phyloP scores from a whole-genome alignment of 1,284 basidiomycete genomes.

The Volvariella volvacea region DNA sequence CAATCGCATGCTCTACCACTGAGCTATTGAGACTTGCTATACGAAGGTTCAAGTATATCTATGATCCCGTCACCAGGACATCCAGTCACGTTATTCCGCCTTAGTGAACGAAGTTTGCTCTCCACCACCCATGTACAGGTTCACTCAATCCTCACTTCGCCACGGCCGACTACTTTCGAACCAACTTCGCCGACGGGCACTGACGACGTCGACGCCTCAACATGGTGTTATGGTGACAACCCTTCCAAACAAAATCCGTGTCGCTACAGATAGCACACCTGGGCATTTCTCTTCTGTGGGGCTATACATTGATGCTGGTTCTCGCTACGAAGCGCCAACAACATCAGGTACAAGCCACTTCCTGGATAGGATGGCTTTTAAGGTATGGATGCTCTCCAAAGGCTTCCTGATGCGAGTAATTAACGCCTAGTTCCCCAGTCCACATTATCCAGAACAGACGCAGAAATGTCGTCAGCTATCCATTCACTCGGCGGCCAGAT shows the following conservation, averaged over 20 bases:
- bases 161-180: neutral
- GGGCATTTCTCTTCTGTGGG: slow-evolving; percentile 95
- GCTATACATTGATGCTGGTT: slow-evolving; percentile 90
- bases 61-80: neutral
- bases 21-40: slow-evolving; percentile 11
- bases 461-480: slow-evolving; percentile 80
- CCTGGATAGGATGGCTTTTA: slow-evolving; percentile 94
- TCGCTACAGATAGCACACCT: slow-evolving; percentile 87
- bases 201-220: slow-evolving; percentile 11
- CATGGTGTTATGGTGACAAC: slow-evolving; percentile 63
- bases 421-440: slow-evolving; percentile 31
- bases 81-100: too few relatives aligned
- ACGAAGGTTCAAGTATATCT: slow-evolving; percentile 7
- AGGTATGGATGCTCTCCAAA: slow-evolving; percentile 48
- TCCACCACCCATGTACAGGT: slow-evolving; percentile 7
- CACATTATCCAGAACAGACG: slow-evolving; percentile 52
- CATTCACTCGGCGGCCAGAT: slow-evolving; percentile 91
- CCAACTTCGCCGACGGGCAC: neutral
- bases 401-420: neutral
- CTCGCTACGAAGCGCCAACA: slow-evolving; percentile 79
- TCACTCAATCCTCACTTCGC: slow-evolving; percentile 2
- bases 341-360: slow-evolving; percentile 88
- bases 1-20: slow-evolving; percentile 8
- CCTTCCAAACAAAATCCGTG: slow-evolving; percentile 86
- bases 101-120: neutral